Evolutionary conservation across 2,329 filamentous ascomycete genomes (phyloP), one percentile per base, ranked within the genome.

Genomic region (Pseudogymnoascus sp.): DNA sequence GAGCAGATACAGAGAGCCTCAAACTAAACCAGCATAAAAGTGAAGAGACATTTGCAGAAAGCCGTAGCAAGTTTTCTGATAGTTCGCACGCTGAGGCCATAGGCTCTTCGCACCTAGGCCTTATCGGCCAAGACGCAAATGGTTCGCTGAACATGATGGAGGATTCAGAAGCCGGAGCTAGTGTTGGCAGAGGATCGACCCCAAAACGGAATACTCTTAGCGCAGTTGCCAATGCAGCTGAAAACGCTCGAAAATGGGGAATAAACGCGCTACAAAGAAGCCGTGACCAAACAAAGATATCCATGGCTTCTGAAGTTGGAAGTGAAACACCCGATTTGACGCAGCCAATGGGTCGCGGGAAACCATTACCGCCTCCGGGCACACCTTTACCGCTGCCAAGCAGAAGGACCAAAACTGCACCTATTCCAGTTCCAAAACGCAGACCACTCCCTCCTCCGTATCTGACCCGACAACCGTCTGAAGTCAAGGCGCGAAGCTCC

Each of bases 261-360:
- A 79, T 81, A 74, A 84, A 81, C 65, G 82, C 83, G 1, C 74
- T 84, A 11, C 81, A 83, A 65, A 75, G 79, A 62, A 77, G 79
- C 62, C 67, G 66, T 63, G 79, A 79, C 49, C 73, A 58, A 67
- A 71, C 36, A 67, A 71, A 63, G 78, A 81, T 49, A 72, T 71
- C 49, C 28, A 33, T 55, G 28, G 49, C 49, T 33, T 55, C 49
- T 55, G 49, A 55, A 14, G 9, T 33, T 22, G 49, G 39, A 38
- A 45, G 6, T 68, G 69, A 9, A 38, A 45, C 8, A 65, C 67
- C 19, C 63, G 70, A 25, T 65, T 67, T 14, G 72, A 75, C 66
- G 42, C 84, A 90, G 68, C 91, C 91, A 1, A 91, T 95, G 78
- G 92, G 92, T 1, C 83, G 91, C 39, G 91, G 91, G 0, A 87